A percentile compares a stretch with the other conserved stretches of the same genome.
Evolutionary conservation across 148 eudicot genomes (phyloP).

Genomic region (Vaccinium corymbosum): DNA sequence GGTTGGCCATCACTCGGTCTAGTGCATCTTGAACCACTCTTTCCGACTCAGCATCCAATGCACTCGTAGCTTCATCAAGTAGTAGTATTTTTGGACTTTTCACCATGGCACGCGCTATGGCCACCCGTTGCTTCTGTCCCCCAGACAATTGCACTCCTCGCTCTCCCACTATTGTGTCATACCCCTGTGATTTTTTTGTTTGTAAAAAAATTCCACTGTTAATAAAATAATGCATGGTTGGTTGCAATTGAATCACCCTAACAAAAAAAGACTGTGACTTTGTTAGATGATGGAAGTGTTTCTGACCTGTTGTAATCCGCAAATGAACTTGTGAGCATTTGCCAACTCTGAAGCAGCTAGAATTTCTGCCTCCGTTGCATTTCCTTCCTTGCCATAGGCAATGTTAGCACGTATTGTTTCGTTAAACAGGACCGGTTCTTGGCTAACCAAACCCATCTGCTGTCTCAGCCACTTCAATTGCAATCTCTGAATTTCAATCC

Average conservation of each 20-base stretch:
- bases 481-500: constrained; percentile 51
- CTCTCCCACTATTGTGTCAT: constrained; percentile 69
- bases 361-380: constrained; percentile 57
- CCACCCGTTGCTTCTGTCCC: constrained; percentile 63
- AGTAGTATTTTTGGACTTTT: constrained; percentile 56
- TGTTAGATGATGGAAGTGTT: neutral
- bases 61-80: constrained; percentile 78
- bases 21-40: constrained; percentile 69
- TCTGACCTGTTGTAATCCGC: constrained; percentile 55
- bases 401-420: constrained; percentile 67
- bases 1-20: constrained; percentile 54
- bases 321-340: constrained; percentile 74
- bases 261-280: neutral
- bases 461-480: constrained; percentile 69
- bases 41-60: constrained; percentile 70
- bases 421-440: constrained; percentile 65
- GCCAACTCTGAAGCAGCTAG: constrained; percentile 58
- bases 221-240: neutral
- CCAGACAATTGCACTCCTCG: constrained; percentile 34
- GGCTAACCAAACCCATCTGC: constrained; percentile 82
- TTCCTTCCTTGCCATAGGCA: constrained; percentile 62
- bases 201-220: neutral
- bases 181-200: constrained; percentile 39
- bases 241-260: neutral
- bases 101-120: constrained; percentile 73